These are phyloP conservation scores for Lipomyces lipofer DNA, from an alignment of 805 yeast species.

Conservation along the genomic window DNA sequence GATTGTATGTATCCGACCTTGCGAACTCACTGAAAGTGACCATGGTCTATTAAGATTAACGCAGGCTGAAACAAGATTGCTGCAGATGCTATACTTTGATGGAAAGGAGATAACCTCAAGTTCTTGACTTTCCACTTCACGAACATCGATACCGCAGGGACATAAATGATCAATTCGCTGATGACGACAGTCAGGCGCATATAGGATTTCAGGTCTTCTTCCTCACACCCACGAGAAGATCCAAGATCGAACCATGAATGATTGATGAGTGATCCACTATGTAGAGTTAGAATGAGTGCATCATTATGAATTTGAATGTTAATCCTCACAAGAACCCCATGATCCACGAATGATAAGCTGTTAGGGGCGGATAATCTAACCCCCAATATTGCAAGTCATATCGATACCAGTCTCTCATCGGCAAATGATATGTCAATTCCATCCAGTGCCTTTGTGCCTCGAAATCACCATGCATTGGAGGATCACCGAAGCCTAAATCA, in stretches of 20 bases:
- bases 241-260: conserved; percentile 75
- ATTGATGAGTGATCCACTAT: conserved; percentile 62
- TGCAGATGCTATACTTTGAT: conserved; percentile 42
- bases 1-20: too few relatives aligned
- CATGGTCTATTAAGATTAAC: conserved; percentile 84
- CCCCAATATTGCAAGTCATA: conserved; percentile 95
- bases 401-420: conserved; percentile 79
- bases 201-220: conserved; percentile 64
- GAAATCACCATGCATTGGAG: conserved; percentile 92
- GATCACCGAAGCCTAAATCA: conserved; percentile 40
- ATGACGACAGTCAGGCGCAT: conserved; percentile 80
- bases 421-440: conserved; percentile 80
- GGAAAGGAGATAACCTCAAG: conserved; percentile 44
- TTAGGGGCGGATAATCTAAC: conserved; percentile 92
- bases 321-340: conserved; percentile 49
- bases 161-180: conserved; percentile 71
- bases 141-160: conserved; percentile 77
- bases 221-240: conserved; percentile 74
- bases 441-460: conserved; percentile 99
- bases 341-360: conserved; percentile 88
- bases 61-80: conserved; percentile 85
- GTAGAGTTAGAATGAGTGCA: neutral
- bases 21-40: conserved; percentile 77
- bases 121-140: conserved; percentile 70
- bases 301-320: neutral